Percentiles rank a stretch among this genome's conserved stretches.
Evolutionary conservation across 2,329 filamentous ascomycete species (phyloP).

Genomic region (Penicillium aurantiogriseum): DNA sequence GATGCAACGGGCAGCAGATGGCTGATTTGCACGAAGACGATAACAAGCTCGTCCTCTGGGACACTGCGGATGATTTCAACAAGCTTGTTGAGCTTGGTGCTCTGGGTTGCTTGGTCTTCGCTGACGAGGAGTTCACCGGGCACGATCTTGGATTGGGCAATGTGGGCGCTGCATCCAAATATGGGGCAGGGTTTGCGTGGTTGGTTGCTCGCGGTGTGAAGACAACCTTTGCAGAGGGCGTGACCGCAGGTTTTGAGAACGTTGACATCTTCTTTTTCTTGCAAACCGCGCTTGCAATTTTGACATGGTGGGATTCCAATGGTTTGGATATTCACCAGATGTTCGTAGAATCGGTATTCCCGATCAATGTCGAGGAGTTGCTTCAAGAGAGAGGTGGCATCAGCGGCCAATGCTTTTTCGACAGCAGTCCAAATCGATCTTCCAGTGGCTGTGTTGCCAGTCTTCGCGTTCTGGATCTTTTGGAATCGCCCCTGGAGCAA

Average conservation of each 20-base stretch:
- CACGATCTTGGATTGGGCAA: slow-evolving; percentile 44
- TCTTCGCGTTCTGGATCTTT: not conserved
- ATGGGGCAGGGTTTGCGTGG: slow-evolving; percentile 40
- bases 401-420: not conserved
- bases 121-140: slow-evolving; percentile 37
- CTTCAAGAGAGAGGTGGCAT: slow-evolving; percentile 23
- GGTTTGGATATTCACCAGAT: slow-evolving; percentile 22
- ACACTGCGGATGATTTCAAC: slow-evolving; percentile 46
- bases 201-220: slow-evolving; percentile 16
- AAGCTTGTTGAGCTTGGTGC: slow-evolving; percentile 51
- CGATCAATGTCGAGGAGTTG: slow-evolving; percentile 22
- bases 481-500: not conserved
- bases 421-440: not conserved
- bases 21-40: slow-evolving; percentile 57
- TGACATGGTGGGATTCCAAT: slow-evolving; percentile 6
- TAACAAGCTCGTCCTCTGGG: slow-evolving; percentile 48
- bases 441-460: not conserved
- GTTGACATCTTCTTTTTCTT: slow-evolving; percentile 33
- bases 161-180: slow-evolving; percentile 41
- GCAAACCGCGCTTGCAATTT: slow-evolving; percentile 30
- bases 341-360: slow-evolving; percentile 24
- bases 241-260: slow-evolving; percentile 55
- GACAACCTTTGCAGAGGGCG: slow-evolving; percentile 47
- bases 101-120: slow-evolving; percentile 35
- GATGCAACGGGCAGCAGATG: slow-evolving; percentile 44